phyloP scores from a whole-genome alignment of 1,284 basidiomycete species.

The Malassezia sp. region DNA sequence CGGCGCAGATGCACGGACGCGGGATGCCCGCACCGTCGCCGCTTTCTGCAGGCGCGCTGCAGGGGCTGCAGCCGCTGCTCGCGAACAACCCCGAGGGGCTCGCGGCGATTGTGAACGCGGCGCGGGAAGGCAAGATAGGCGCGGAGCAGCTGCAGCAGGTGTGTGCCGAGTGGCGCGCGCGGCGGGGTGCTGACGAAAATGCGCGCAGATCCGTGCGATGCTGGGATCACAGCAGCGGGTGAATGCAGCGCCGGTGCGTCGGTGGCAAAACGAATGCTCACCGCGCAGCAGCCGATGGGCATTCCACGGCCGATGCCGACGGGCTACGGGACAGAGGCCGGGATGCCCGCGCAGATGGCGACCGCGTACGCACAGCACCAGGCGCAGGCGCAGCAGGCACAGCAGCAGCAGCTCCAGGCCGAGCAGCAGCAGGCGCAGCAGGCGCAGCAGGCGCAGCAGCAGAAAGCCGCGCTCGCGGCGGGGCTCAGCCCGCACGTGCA shows the following conservation, averaged over 20 bases:
- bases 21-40: background rate
- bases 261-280: too few relatives aligned
- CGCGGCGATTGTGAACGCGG: constrained; percentile 29
- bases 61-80: constrained; percentile 26
- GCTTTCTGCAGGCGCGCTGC: constrained; percentile 54
- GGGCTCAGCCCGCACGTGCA: constrained; percentile 1
- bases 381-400: background rate
- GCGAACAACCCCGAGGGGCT: constrained; percentile 35
- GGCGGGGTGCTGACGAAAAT: too few relatives aligned
- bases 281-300: too few relatives aligned
- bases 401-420: constrained; percentile 4
- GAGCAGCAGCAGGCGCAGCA: constrained; percentile 19
- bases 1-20: constrained; percentile 50
- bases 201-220: constrained; percentile 25
- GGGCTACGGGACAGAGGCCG: too few relatives aligned
- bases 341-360: too few relatives aligned
- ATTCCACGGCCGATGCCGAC: too few relatives aligned
- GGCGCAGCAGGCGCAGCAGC: constrained; percentile 18
- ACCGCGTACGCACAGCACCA: background rate
- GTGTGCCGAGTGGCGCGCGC: too few relatives aligned
- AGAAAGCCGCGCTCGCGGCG: constrained; percentile 10
- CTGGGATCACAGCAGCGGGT: constrained; percentile 21
- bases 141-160: constrained; percentile 26
- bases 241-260: constrained; percentile 2
- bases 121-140: constrained; percentile 32